Base-by-base conservation (phyloP, 805 yeast genomes). In the Middelhovenomyces tepae region DNA sequence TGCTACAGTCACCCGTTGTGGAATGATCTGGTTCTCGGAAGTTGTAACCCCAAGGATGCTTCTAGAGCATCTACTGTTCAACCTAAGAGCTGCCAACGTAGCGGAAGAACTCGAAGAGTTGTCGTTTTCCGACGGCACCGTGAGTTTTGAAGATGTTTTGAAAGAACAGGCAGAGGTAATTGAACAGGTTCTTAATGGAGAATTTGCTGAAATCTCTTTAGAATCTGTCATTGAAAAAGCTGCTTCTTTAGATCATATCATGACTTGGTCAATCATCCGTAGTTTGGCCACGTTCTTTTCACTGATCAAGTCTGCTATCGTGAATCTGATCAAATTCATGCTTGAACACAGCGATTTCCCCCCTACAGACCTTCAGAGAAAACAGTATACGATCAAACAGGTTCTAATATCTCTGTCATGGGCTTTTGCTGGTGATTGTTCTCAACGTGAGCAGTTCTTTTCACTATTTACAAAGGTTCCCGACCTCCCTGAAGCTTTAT, bases 1-100 rank as follows among this genome's bases (percentile, higher is more conserved):
- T 1, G 97, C 97, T 1, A 89, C 97, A 0, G 70, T 89, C 16
- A 83, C 91, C 54, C 70, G 97, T 52, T 87, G 96, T 64, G 95
- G 94, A 3, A 75, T 89, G 70, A 62, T 87, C 1, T 81, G 86
- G 78, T 58, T 83, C 44, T 45, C 48, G 2, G 38, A 42, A 5
- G 36, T 54, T 1, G 47, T 63, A 2, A 27, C 40, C 1, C 16
- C 46, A 2, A 24, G 26, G 2, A 52, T 52, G 39, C 18, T 51
- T 6, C 34, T 49, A 7, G 32, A 45, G n/a, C 44, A 54, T 16
- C 47, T 57, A 16, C 5, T 50, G 9, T 29, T 28, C 8, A 17
- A 22, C 4, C 34, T 52, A 4, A 27, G 28, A 23, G 19, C 20
- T 5, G n/a, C n/a, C n/a, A 16, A 27, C n/a, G 31, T 27, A 11